Evolutionary conservation across 805 yeast genomes (phyloP).

Genomic region (Schizosaccharomyces osmophilus): DNA sequence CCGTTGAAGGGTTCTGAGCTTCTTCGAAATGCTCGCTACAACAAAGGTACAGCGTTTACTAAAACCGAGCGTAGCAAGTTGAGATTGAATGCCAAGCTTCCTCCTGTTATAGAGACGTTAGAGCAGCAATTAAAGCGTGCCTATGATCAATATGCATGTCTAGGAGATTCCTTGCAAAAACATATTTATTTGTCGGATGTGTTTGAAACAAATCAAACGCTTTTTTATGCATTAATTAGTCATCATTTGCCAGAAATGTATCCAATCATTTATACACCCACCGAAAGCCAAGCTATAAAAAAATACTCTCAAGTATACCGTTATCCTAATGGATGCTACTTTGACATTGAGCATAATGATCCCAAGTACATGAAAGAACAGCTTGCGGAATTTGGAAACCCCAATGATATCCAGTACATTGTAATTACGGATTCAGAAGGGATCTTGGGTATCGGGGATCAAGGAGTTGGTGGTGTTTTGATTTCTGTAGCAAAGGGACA

Average conservation of each 20-base stretch:
- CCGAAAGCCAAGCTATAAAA: constrained; percentile 67
- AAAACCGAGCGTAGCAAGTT: constrained; percentile 62
- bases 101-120: constrained; percentile 57
- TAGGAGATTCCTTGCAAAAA: constrained; percentile 51
- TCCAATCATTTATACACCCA: constrained; percentile 19
- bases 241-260: constrained; percentile 58
- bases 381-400: constrained; percentile 54
- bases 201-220: constrained; percentile 75
- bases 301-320: constrained; percentile 79
- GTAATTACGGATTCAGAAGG: constrained; percentile 94
- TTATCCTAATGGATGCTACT: constrained; percentile 85
- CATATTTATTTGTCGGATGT: constrained; percentile 81
- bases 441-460: constrained; percentile 91
- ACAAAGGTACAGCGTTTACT: constrained; percentile 91
- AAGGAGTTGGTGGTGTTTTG: constrained; percentile 91
- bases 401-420: constrained; percentile 79
- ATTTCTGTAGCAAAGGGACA: constrained; percentile 81
- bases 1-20: constrained; percentile 35
- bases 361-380: constrained; percentile 50
- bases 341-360: constrained; percentile 50
- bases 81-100: constrained; percentile 55
- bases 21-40: constrained; percentile 64
- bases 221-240: constrained; percentile 68
- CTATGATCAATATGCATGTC: constrained; percentile 53
- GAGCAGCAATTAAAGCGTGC: constrained; percentile 46